Evolutionary conservation across 805 yeast species (phyloP), one percentile per base, ranked within the genome.

Genomic region (Zygoascus biomembranicola): DNA sequence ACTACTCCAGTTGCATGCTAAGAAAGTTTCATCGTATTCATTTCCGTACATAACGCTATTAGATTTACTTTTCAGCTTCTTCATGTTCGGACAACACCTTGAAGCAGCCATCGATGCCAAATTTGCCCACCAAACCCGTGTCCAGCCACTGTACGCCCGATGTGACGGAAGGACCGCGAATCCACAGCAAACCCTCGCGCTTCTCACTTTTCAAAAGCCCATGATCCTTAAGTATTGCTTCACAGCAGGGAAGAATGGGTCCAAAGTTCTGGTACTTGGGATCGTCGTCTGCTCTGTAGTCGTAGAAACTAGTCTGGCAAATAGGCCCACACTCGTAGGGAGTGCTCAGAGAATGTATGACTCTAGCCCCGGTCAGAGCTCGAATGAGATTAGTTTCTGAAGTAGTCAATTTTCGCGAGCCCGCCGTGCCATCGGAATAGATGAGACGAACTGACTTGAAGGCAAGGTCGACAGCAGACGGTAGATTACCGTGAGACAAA

Each of bases 331-430:
- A 62, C 26, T 62, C 53, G 1, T 47, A 44, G 2, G 72, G 68
- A 14, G 61, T 53, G 23, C 60, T 55, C 10, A 71, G 53, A 1
- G 69, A 59, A 48, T 67, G 72, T 11, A 71, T 48, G 20, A 71
- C 57, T 43, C 63, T 64, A 1, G 72, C 54, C 6, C 74, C 75
- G 2, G 69, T 52, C 14, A 69, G 61, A 2, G 69, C 68, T 13
- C 74, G 56, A 8, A 68, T 54, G 2, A 37, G 51, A 9, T 59
- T 55, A 10, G 63, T 50, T 8, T 66, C 63, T 8, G 52, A 51
- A 1, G 69, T 54, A 9, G 64, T 53, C 39, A 66, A 54, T 6
- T 55, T 48, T 8, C 53, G 56, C 3, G 23, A 31, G 13, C n/a
- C 20, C 8, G 41, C 19, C 20, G 32, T 8, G 2, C 32, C 28